phyloP scores from a whole-genome alignment of 768 basidiomycete species.

The Mycena polygramma region DNA sequence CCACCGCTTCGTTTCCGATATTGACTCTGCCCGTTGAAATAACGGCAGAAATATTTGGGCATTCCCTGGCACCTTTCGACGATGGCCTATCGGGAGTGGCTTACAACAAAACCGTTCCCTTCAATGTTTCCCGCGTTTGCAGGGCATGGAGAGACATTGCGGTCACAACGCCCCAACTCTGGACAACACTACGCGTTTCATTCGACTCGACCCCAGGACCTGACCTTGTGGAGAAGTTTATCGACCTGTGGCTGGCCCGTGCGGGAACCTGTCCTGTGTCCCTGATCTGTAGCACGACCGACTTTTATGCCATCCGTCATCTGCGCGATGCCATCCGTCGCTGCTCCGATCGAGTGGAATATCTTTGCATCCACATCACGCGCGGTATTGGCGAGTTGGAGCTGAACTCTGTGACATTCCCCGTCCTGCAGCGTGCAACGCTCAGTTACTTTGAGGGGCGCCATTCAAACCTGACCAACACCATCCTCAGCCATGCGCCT shows the following conservation, averaged over 20 bases:
- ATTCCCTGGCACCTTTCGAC: not conserved
- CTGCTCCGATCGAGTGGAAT: not conserved
- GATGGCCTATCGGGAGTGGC: too few relatives aligned
- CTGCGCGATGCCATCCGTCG: slow-evolving; percentile 4
- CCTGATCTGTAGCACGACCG: not conserved
- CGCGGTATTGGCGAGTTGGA: not conserved
- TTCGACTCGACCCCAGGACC: not conserved
- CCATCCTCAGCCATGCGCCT: not conserved
- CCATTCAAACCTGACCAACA: too few relatives aligned
- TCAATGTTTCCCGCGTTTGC: not conserved
- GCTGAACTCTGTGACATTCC: not conserved
- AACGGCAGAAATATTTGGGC: slow-evolving; percentile 6
- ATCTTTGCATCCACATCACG: not conserved
- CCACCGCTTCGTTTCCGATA: not conserved
- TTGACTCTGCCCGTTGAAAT: slow-evolving; percentile 17
- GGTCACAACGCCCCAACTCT: not conserved
- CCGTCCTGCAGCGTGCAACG: not conserved
- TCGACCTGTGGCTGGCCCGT: slow-evolving; percentile 12
- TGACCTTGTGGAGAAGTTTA: not conserved
- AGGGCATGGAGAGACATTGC: slow-evolving; percentile 9
- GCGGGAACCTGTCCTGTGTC: not conserved
- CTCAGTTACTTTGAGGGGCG: too few relatives aligned
- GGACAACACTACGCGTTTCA: not conserved
- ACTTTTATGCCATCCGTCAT: not conserved
- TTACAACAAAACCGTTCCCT: too few relatives aligned